Percentiles rank a stretch among this genome's conserved stretches.
phyloP scores from a whole-genome alignment of 2,329 filamentous ascomycete genomes.

The Cercospora sp. region DNA sequence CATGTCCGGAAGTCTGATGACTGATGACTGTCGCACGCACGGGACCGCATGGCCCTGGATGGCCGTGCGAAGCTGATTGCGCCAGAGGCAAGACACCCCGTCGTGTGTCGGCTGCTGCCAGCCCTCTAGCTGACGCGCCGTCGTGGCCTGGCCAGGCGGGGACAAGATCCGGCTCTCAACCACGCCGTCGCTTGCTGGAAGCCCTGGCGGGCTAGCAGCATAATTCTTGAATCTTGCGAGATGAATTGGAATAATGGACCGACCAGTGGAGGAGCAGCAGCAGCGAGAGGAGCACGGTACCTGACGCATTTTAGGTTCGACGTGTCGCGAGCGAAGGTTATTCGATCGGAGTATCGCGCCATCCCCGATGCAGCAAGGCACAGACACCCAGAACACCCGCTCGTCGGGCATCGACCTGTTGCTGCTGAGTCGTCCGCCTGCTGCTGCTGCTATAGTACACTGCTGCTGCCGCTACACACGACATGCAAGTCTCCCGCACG shows the following conservation, averaged over 20 bases:
- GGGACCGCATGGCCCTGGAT: too few relatives aligned
- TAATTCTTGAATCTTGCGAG: not conserved
- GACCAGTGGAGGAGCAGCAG: not conserved
- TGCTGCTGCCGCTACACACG: not conserved
- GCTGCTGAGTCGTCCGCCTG: not conserved
- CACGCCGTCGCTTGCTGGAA: not conserved
- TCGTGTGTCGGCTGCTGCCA: not conserved
- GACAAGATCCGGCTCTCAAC: not conserved
- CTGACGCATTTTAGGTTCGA: not conserved
- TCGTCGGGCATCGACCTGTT: not conserved
- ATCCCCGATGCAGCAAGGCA: not conserved
- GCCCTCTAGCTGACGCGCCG: conserved; percentile 13
- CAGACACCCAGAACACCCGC: not conserved
- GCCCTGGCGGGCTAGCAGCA: not conserved
- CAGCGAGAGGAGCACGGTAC: not conserved
- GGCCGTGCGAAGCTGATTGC: too few relatives aligned
- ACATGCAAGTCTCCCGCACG: not conserved
- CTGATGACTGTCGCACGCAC: not conserved
- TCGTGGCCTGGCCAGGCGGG: conserved; percentile 8
- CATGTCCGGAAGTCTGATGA: not conserved
- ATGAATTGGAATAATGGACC: not conserved
- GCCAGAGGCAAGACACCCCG: not conserved
- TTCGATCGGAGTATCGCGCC: not conserved
- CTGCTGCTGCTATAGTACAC: not conserved
- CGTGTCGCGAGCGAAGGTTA: not conserved